Conservation (phyloP, 176 grass and related monocot genomes). For the Aechmea fasciata region DNA sequence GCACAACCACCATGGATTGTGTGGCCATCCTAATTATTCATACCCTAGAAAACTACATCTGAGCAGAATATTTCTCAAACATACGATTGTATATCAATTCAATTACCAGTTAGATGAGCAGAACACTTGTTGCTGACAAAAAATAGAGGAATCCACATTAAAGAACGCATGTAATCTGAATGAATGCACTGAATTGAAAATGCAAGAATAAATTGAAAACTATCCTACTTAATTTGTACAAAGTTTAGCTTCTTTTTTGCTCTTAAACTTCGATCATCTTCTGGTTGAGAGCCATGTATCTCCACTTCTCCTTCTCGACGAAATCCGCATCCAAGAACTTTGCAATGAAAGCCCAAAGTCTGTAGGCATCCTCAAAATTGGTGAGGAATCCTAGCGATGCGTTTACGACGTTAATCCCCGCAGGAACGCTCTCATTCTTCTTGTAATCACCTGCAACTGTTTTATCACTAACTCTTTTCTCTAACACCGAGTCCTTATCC, state of each 20-base stretch:
- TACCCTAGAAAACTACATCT: not conserved
- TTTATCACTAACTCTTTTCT: constrained; percentile 11
- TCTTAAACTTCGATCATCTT: constrained; percentile 51
- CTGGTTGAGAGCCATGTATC: constrained; percentile 83
- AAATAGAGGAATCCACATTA: not conserved
- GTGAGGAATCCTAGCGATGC: constrained; percentile 71
- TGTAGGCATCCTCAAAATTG: constrained; percentile 89
- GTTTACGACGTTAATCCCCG: constrained; percentile 67
- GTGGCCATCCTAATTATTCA: no score
- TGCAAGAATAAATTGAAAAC: not conserved
- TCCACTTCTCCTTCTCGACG: constrained; percentile 91
- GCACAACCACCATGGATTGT: no score
- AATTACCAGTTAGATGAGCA: not conserved
- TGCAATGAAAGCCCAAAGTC: constrained; percentile 78
- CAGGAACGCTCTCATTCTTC: constrained; percentile 29
- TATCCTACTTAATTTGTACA: not conserved
- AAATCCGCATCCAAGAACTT: constrained; percentile 92
- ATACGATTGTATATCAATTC: not conserved
- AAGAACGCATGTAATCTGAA: not conserved
- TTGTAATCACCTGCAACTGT: not conserved
- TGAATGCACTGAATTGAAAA: not conserved
- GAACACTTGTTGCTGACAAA: not conserved
- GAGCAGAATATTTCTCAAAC: not conserved
- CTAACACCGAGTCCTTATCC: constrained; percentile 34
- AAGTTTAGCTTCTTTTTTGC: not conserved